Percentiles rank a stretch among this genome's conserved stretches.
These are phyloP conservation scores for Panicum hallii DNA, from an alignment of 202 grass and related monocot species.

Conservation along the genomic window DNA sequence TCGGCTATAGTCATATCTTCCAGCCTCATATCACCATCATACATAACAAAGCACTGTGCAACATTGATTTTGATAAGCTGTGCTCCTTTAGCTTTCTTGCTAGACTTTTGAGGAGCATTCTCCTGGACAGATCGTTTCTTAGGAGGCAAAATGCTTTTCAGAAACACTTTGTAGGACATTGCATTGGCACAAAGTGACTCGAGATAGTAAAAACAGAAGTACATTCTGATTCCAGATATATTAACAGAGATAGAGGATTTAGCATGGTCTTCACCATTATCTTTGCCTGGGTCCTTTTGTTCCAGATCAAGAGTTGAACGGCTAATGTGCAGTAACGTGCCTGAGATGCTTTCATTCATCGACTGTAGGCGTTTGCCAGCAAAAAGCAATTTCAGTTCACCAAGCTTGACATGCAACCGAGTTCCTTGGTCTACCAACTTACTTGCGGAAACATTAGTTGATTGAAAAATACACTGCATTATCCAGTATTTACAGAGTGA, in stretches of 20 bases:
- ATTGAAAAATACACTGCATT: conserved; percentile 77
- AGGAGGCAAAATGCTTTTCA: conserved; percentile 70
- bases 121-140: conserved; percentile 64
- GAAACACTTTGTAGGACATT: conserved; percentile 73
- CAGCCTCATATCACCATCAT: conserved; percentile 79
- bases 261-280: conserved; percentile 55
- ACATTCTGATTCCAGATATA: conserved; percentile 77
- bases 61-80: conserved; percentile 77
- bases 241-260: conserved; percentile 61
- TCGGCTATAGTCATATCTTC: conserved; percentile 81
- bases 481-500: conserved; percentile 45
- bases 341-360: conserved; percentile 57
- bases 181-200: conserved; percentile 79
- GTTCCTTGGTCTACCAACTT: conserved; percentile 72
- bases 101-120: conserved; percentile 48
- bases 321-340: conserved; percentile 71
- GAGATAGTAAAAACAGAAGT: conserved; percentile 77
- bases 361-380: conserved; percentile 62
- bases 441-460: conserved; percentile 73
- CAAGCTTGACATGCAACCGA: conserved; percentile 70
- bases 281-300: conserved; percentile 60
- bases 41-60: conserved; percentile 73
- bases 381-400: conserved; percentile 69
- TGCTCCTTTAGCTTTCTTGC: conserved; percentile 64
- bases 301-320: conserved; percentile 71